Base-by-base conservation (phyloP, 225 moss, liverwort and hornwort species). In the Asterella californica region DNA sequence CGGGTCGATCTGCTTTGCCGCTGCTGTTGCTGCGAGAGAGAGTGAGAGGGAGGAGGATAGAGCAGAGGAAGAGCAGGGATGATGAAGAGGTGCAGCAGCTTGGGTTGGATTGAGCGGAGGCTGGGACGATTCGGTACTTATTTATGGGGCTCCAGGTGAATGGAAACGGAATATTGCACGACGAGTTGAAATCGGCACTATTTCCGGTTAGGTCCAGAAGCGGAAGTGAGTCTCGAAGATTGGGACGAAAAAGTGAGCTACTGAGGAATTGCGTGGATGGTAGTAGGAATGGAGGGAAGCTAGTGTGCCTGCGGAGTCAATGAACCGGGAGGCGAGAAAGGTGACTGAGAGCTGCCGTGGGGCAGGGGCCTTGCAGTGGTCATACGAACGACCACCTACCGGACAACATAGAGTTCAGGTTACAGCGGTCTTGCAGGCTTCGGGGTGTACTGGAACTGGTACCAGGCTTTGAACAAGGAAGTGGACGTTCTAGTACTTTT, bases 151-250 rank as follows among this genome's bases (percentile, higher is more conserved):
- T 65, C 32, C 65, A 30, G 15, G 65, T 30, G 22, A 73, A 42
- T 50, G 75, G 33, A 34, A 57, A 22, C 33, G 75, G 75, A 73
- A 24, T 48, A 52, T 38, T 25, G 25, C 37, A 25, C 8, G n/a
- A 12, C 33, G 76, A 76, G 76, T 34, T 61, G 76, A 76, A 60
- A 48, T 76, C 57, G 76, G 76, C 76, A 76, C 59, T 25, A 32
- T 60, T 76, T 76, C n/a, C 76, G 76, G 76, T 38, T 60, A 4
- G 50, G 55, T 55, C 54, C 54, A 36, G 14, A 55, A 54, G 55
- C 1, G 55, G 9, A 75, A 75, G n/a, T 9, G 33, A 8, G n/a
- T 49, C 6, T 49, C 21, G 47, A 48, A 15, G 10, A 46, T 72
- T n/a, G 25, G 25, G 42, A 29, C 72, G 48, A 38, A 72, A 49